phyloP scores from a whole-genome alignment of 2,329 filamentous ascomycete species.

The Parafenestella ontariensis region DNA sequence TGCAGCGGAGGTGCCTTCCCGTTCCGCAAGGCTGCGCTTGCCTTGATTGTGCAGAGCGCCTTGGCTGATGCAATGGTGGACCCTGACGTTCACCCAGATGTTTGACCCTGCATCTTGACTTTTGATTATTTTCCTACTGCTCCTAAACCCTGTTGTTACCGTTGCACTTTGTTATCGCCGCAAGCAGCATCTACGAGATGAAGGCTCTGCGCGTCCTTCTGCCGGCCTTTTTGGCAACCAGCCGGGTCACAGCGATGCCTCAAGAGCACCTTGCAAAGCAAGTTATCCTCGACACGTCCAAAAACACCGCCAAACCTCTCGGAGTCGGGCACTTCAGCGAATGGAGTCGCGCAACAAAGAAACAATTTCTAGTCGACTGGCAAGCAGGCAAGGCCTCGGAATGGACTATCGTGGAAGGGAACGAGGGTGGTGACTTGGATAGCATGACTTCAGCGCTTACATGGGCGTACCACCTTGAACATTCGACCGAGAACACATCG shows the following conservation, averaged over 20 bases:
- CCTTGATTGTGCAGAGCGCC: neutral
- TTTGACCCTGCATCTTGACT: neutral
- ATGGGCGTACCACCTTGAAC: conserved; percentile 58
- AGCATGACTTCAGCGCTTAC: conserved; percentile 55
- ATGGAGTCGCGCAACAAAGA: conserved; percentile 57
- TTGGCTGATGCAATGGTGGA: conserved; percentile 1
- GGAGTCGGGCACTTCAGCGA: conserved; percentile 59
- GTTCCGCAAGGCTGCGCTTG: neutral
- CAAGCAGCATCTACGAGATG: conserved; percentile 15
- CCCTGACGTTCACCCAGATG: neutral
- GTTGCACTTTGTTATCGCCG: neutral
- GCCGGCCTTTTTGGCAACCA: conserved; percentile 17
- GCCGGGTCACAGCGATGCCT: conserved; percentile 22
- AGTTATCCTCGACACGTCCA: conserved; percentile 17
- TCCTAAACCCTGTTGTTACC: neutral
- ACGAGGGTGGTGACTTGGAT: conserved; percentile 56
- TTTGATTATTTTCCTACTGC: neutral
- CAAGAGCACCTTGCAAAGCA: conserved; percentile 26
- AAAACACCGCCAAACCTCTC: conserved; percentile 12
- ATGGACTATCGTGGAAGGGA: conserved; percentile 57
- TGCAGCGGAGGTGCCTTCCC: neutral
- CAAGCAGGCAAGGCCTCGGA: conserved; percentile 52
- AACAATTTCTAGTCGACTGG: conserved; percentile 57
- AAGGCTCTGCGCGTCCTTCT: conserved; percentile 21
- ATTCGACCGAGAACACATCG: conserved; percentile 53